Evolutionary conservation across 441 rosid species (phyloP).

Genomic region (Brassica balearica): DNA sequence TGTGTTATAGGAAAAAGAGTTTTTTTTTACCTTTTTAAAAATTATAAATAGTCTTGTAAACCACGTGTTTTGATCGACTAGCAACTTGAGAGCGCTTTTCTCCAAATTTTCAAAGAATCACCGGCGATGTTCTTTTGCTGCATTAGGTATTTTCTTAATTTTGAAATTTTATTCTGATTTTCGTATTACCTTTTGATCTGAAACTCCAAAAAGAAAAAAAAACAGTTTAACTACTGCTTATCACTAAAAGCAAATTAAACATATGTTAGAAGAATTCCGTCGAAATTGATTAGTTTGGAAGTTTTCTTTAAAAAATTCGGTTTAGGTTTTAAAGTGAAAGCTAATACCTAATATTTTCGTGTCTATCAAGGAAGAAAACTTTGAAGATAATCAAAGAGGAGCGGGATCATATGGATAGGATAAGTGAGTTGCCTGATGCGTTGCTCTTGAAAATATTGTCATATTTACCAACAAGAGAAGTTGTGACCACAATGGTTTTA

Average conservation of each 20-base stretch:
- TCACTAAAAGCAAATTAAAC: too few relatives aligned
- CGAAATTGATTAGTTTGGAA: not conserved
- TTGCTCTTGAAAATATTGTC: not conserved
- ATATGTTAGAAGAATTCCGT: not conserved
- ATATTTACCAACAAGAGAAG: not conserved
- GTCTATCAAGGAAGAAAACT: not conserved
- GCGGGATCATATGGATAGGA: not conserved
- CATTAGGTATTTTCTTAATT: not conserved
- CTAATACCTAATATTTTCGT: not conserved
- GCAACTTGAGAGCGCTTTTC: not conserved
- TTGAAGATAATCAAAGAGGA: not conserved
- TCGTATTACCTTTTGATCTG: not conserved
- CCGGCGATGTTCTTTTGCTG: not conserved
- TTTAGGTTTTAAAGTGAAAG: not conserved
- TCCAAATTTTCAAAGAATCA: not conserved
- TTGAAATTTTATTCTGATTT: not conserved
- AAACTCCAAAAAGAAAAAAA: not conserved
- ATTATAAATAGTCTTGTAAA: not conserved
- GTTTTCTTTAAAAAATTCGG: not conserved
- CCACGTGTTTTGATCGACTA: not conserved
- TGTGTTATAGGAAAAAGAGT: not conserved
- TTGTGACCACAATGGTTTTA: slow-evolving; percentile 22
- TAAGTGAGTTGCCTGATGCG: slow-evolving; percentile 13
- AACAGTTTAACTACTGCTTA: not conserved
- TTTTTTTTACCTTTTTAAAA: not conserved